Percentiles rank a stretch among this genome's conserved stretches.
Conservation (phyloP, 2,329 filamentous ascomycete genomes). For the Pseudocercospora fijiensis region DNA sequence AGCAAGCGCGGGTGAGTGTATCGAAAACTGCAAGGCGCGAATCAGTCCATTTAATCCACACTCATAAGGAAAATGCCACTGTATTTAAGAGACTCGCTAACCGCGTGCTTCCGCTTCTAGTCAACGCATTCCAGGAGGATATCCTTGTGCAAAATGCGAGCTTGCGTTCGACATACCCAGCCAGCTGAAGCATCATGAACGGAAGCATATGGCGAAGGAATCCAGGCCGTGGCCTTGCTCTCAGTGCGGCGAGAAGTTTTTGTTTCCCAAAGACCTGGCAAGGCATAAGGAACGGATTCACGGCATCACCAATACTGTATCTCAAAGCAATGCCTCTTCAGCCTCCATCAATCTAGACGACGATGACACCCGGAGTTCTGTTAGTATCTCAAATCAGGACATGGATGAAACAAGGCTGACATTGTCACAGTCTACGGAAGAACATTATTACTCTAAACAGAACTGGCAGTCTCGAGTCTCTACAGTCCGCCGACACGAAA, state of each 20-base stretch:
- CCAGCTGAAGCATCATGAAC: conserved; percentile 1
- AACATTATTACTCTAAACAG: conserved; percentile 2
- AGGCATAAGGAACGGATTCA: conserved; percentile 4
- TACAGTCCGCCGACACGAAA: background rate
- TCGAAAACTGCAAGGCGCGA: background rate
- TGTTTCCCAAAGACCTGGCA: conserved; percentile 1
- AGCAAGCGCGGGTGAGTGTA: background rate
- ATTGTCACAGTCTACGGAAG: background rate
- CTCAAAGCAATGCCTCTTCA: background rate
- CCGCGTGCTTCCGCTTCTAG: background rate
- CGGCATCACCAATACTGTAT: background rate
- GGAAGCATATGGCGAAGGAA: background rate
- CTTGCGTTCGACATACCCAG: conserved; percentile 2
- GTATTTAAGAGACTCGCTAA: background rate
- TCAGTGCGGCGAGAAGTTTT: background rate
- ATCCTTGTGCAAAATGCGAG: conserved; percentile 1
- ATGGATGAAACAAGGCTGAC: background rate
- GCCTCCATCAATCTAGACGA: background rate
- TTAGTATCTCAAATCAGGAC: background rate
- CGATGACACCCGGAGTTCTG: background rate
- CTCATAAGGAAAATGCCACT: background rate
- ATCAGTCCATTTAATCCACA: background rate
- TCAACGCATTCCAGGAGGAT: background rate
- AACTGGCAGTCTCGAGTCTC: background rate
- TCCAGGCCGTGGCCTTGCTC: background rate